These are phyloP conservation scores for Cyberlindnera subsufficiens DNA, from an alignment of 805 yeast species.

Conservation along the genomic window DNA sequence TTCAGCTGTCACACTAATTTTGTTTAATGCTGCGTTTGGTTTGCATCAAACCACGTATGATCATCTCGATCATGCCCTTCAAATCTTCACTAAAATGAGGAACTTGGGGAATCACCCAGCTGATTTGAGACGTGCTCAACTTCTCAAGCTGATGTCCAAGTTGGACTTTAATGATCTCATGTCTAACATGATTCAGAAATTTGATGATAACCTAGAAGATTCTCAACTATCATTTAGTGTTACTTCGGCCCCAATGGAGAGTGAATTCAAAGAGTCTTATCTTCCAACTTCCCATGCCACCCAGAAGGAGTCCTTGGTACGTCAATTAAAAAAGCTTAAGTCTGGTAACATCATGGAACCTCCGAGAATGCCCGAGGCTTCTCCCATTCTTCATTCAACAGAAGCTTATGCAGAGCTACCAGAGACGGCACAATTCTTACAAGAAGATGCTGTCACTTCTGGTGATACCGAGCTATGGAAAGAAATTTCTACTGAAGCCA, in stretches of 20 bases:
- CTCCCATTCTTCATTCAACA: conserved; percentile 18
- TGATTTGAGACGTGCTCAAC: conserved; percentile 64
- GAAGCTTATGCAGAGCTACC: conserved; percentile 14
- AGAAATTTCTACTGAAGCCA: conserved; percentile 71
- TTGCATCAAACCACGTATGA: conserved; percentile 69
- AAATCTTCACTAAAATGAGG: conserved; percentile 68
- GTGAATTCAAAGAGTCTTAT: neutral
- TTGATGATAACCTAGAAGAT: conserved; percentile 36
- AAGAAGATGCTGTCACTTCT: conserved; percentile 26
- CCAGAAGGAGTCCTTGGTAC: conserved; percentile 11
- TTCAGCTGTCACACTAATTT: conserved; percentile 64
- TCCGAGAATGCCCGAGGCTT: neutral
- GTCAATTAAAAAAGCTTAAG: conserved; percentile 11
- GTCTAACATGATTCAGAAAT: conserved; percentile 49
- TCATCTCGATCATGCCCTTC: conserved; percentile 68
- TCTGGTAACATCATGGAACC: conserved; percentile 13
- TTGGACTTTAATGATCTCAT: conserved; percentile 65
- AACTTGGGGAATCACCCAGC: conserved; percentile 79
- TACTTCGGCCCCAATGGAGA: neutral
- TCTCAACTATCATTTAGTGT: conserved; percentile 10
- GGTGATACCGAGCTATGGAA: conserved; percentile 61
- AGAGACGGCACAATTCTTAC: conserved; percentile 25
- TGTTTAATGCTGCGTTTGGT: conserved; percentile 77
- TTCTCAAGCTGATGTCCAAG: conserved; percentile 56
- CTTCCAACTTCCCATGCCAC: neutral